Evolutionary conservation across 805 yeast species (phyloP).

Genomic region (Pichia membranifaciens): DNA sequence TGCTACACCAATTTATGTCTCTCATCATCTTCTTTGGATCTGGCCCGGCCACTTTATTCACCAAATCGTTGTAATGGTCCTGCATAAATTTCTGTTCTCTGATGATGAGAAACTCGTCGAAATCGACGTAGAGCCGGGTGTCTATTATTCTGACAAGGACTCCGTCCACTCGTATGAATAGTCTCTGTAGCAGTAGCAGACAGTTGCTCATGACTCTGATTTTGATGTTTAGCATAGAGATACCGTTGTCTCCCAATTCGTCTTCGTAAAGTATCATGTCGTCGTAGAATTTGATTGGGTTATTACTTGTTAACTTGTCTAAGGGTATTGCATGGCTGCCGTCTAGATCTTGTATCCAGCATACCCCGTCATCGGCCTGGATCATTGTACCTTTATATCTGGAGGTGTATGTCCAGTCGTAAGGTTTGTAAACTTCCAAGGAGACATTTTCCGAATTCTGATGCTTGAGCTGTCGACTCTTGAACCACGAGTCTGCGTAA

Average conservation of each 20-base stretch:
- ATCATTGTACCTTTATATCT: slow-evolving; percentile 58
- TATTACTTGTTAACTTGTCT: slow-evolving; percentile 58
- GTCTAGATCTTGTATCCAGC: slow-evolving; percentile 18
- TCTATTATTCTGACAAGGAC: slow-evolving; percentile 82
- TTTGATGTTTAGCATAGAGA: slow-evolving; percentile 68
- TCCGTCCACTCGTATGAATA: slow-evolving; percentile 84
- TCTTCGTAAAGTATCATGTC: slow-evolving; percentile 89
- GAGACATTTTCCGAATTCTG: slow-evolving; percentile 21
- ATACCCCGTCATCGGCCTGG: slow-evolving; percentile 4
- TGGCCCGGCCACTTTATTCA: slow-evolving; percentile 28
- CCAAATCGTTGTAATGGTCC: slow-evolving; percentile 43
- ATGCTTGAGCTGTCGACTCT: slow-evolving; percentile 33
- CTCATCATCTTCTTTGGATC: slow-evolving; percentile 68
- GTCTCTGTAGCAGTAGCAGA: slow-evolving; percentile 63
- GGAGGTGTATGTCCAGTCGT: slow-evolving; percentile 95
- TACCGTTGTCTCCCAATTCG: slow-evolving; percentile 95
- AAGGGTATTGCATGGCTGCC: slow-evolving; percentile 51
- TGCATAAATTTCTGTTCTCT: slow-evolving; percentile 76
- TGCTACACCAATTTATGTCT: slow-evolving; percentile 82
- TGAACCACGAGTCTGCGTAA: slow-evolving; percentile 80
- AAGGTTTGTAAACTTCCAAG: slow-evolving; percentile 68
- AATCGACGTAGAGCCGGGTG: slow-evolving; percentile 77
- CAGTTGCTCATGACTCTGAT: slow-evolving; percentile 86
- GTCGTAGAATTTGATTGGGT: slow-evolving; percentile 84
- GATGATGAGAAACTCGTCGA: slow-evolving; percentile 54